phyloP scores from a whole-genome alignment of 306 rosid species.

The Sicyos baderoa region DNA sequence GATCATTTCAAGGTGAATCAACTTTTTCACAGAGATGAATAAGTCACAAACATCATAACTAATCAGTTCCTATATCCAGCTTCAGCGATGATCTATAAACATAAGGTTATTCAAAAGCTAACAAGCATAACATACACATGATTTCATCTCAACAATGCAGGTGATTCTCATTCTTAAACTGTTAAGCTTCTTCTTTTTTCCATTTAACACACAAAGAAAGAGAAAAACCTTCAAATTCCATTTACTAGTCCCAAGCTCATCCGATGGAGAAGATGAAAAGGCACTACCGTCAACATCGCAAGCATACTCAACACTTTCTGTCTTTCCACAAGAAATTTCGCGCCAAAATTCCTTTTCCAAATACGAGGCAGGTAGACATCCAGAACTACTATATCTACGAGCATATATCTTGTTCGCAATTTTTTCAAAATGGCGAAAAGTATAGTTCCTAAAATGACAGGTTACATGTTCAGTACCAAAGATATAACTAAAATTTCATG shows the following conservation, averaged over 20 bases:
- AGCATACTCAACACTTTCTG: slow-evolving; percentile 94
- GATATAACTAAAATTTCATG: background rate
- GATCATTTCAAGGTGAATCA: background rate
- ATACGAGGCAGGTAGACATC: slow-evolving; percentile 70
- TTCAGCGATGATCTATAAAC: background rate
- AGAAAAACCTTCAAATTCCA: slow-evolving; percentile 83
- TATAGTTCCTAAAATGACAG: slow-evolving; percentile 59
- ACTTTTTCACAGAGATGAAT: background rate
- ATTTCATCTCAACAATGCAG: background rate
- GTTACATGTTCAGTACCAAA: slow-evolving; percentile 30
- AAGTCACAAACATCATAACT: background rate
- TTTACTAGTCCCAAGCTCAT: slow-evolving; percentile 88
- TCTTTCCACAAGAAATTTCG: slow-evolving; percentile 86
- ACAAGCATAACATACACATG: background rate
- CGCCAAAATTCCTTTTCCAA: slow-evolving; percentile 97
- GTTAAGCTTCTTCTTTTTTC: background rate
- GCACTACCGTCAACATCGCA: slow-evolving; percentile 99
- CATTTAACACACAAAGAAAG: slow-evolving; percentile 13
- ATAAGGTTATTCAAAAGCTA: background rate
- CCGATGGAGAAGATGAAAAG: slow-evolving; percentile 75
- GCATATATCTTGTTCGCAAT: slow-evolving; percentile 90
- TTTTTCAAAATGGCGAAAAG: slow-evolving; percentile 86
- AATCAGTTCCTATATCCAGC: background rate
- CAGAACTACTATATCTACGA: slow-evolving; percentile 73
- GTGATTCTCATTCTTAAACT: background rate